Base-by-base conservation (phyloP, 129 eudicot species). In the Helianthus tuberosus region DNA sequence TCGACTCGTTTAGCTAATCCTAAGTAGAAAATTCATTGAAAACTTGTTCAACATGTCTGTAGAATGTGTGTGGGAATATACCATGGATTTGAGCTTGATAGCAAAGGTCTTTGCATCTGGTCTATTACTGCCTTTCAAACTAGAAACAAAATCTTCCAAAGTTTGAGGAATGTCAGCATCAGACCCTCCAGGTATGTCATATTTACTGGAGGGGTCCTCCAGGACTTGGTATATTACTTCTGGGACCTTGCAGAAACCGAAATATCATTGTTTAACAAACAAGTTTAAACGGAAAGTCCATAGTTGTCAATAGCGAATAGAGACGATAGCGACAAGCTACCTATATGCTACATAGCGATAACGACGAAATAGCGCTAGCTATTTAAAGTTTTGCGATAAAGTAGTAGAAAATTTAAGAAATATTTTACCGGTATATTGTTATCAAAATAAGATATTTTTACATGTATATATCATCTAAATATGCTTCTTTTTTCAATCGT, bases 71-170 rank as follows among this genome's bases (percentile, higher is more conserved):
- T 59, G 9, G 65, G 35, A 11, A 8, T 27, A 13, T 85, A 94
- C 97, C 99, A 94, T 86, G 27, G 99, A 62, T 84, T 83, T 94
- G 72, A 94, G 99, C 79, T 86, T 88, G 78, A 81, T 14, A 17
- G 99, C 99, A 69, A 94, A 94, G 20, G 91, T 83, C 80, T 79
- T 85, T 38, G 99, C 97, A 82, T 90, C 97, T 52, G 89, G 83
- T 64, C 82, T 83, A 54, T 29, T 66, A 46, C 60, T 82, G 39
- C 89, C 82, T 67, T 80, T 86, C 82, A 88, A 81, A 55, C 87
- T 87, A 46, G 88, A 80, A n/a, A 94, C 68, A 72, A 94, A 90
- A 52, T 91, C 97, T 70, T 88, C 86, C 70, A 94, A 65, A 36
- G 91, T 76, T 76, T 86, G 90, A 79, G 97, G 97, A 66, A 86